Percentiles rank a stretch among this genome's conserved stretches.
Conservation (phyloP, 306 rosid genomes). For the Pterocarpus santalinus region DNA sequence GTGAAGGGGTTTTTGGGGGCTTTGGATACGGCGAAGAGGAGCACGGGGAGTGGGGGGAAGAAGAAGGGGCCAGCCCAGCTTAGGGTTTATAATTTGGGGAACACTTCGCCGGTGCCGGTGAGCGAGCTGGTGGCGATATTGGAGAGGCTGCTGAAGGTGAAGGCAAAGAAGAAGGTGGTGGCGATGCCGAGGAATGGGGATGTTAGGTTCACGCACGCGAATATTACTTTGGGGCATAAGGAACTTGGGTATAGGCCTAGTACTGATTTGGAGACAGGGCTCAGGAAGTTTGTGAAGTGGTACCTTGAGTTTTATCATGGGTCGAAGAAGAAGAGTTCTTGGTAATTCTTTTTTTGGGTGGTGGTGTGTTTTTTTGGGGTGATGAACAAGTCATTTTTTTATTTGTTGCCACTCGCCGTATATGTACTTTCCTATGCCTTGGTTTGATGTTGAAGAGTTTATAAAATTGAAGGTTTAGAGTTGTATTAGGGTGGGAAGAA, state of each 20-base stretch:
- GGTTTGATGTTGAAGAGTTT: conserved; percentile 44
- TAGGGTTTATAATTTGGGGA: conserved; percentile 82
- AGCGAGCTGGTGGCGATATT: conserved; percentile 72
- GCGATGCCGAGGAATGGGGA: conserved; percentile 90
- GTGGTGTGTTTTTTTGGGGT: not conserved
- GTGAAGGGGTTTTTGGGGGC: conserved; percentile 85
- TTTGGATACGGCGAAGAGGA: conserved; percentile 83
- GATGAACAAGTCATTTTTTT: conserved; percentile 28
- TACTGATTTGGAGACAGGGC: conserved; percentile 80
- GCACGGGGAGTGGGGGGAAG: conserved; percentile 92
- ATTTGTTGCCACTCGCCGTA: conserved; percentile 9
- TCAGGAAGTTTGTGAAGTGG: conserved; percentile 87
- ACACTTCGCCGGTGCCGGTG: conserved; percentile 87
- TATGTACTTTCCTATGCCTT: conserved; percentile 24
- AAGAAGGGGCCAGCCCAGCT: conserved; percentile 80
- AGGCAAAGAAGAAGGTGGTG: conserved; percentile 73
- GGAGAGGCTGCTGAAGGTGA: conserved; percentile 84
- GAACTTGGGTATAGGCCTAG: conserved; percentile 79
- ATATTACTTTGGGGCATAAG: conserved; percentile 72
- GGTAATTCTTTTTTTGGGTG: conserved; percentile 57
- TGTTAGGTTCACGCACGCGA: conserved; percentile 86
- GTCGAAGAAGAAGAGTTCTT: conserved; percentile 62
- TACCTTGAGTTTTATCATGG: conserved; percentile 65
- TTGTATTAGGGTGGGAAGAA: conserved; percentile 42
- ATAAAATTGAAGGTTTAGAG: conserved; percentile 34